These are phyloP conservation scores for Sistotremastrum niveocremeum DNA, from an alignment of 768 basidiomycete species.

Conservation along the genomic window DNA sequence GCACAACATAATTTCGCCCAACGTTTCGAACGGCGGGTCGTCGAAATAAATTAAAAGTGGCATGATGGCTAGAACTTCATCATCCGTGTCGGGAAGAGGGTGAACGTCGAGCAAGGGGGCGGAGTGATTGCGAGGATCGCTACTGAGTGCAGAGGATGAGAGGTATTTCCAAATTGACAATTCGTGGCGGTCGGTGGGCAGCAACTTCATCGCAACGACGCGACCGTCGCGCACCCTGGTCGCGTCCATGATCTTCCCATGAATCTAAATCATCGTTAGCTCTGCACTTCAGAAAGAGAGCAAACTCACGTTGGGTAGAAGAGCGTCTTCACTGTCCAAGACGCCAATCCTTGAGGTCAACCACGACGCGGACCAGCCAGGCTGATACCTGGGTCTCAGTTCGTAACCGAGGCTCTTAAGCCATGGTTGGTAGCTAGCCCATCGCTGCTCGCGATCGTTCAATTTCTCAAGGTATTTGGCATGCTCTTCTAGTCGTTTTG, in stretches of 20 bases:
- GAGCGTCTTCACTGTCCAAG: too few relatives aligned
- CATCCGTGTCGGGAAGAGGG: constrained; percentile 3
- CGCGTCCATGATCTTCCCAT: constrained; percentile 8
- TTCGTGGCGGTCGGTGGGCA: neutral
- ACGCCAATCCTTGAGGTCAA: too few relatives aligned
- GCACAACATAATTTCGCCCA: constrained; percentile 14
- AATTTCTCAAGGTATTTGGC: too few relatives aligned
- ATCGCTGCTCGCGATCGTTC: too few relatives aligned
- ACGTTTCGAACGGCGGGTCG: constrained; percentile 12
- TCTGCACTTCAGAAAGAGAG: too few relatives aligned
- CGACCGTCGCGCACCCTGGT: constrained; percentile 10
- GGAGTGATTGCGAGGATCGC: constrained; percentile 13
- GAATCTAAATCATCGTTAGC: too few relatives aligned
- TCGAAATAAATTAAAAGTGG: constrained; percentile 10
- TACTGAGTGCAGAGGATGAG: constrained; percentile 1
- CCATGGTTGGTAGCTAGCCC: too few relatives aligned
- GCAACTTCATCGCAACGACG: constrained; percentile 11
- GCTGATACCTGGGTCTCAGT: too few relatives aligned
- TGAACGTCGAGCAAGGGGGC: constrained; percentile 10
- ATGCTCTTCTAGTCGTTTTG: too few relatives aligned
- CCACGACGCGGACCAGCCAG: too few relatives aligned
- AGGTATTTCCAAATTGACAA: constrained; percentile 2
- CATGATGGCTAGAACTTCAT: constrained; percentile 8
- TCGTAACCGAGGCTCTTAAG: too few relatives aligned
- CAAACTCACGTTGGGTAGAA: too few relatives aligned